Conservation (phyloP, 2,329 filamentous ascomycete species). For the Colletotrichum trifolii region DNA sequence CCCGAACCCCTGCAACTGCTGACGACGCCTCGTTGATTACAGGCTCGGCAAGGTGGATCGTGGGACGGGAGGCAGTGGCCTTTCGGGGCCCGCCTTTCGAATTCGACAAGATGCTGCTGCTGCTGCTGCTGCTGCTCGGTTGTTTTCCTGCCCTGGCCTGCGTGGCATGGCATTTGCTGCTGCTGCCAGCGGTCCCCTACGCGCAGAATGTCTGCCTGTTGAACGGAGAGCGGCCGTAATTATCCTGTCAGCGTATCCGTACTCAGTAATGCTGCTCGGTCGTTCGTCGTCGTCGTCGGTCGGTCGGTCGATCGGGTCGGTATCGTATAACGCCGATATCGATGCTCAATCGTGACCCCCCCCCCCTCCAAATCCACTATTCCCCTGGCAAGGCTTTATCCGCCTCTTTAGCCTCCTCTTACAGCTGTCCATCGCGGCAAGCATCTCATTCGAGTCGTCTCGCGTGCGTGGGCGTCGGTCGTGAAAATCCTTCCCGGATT, state of each 20-base stretch:
- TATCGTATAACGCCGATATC: background rate
- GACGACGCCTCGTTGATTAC: slow-evolving; percentile 36
- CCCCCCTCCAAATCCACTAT: background rate
- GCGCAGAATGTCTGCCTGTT: background rate
- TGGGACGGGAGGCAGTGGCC: slow-evolving; percentile 16
- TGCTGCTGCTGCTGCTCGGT: slow-evolving; percentile 10
- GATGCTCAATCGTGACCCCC: background rate
- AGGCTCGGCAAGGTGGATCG: slow-evolving; percentile 34
- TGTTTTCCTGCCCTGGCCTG: slow-evolving; percentile 7
- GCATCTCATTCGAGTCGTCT: background rate
- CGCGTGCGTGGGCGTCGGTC: background rate
- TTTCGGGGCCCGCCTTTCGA: slow-evolving; percentile 16
- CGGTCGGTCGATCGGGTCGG: background rate
- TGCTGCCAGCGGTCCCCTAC: background rate
- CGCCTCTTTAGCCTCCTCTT: background rate
- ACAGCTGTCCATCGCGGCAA: background rate
- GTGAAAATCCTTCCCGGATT: slow-evolving; percentile 2
- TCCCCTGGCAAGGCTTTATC: background rate
- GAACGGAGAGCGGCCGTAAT: background rate
- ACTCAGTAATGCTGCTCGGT: too few species aligned
- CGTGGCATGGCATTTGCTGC: background rate
- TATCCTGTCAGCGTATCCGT: background rate
- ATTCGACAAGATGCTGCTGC: slow-evolving; percentile 22
- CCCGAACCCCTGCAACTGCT: slow-evolving; percentile 26
- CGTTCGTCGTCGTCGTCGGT: slow-evolving; percentile 5